Evolutionary conservation across 768 basidiomycete species (phyloP).

Genomic region (Pleurotus salmoneostramineus): DNA sequence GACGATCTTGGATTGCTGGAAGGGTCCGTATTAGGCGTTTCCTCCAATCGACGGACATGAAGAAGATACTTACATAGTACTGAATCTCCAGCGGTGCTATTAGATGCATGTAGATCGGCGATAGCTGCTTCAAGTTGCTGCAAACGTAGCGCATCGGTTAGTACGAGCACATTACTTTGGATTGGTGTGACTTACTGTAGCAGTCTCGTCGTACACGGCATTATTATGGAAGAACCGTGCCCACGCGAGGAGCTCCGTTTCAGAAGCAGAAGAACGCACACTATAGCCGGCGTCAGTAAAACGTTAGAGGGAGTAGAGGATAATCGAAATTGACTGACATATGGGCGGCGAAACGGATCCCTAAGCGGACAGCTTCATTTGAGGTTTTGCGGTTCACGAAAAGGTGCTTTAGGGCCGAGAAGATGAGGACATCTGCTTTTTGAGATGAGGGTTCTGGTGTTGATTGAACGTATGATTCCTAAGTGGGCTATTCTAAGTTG

Average conservation of each 20-base stretch:
- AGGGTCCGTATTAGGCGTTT: background rate
- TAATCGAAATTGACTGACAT: background rate
- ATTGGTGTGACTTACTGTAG: background rate
- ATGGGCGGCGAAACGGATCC: slow-evolving; percentile 4
- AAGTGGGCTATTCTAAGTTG: background rate
- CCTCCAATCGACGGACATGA: background rate
- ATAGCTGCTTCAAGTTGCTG: slow-evolving; percentile 6
- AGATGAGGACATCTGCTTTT: slow-evolving; percentile 4
- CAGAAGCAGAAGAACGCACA: slow-evolving; percentile 1
- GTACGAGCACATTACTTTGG: background rate
- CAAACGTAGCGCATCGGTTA: background rate
- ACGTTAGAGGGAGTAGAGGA: background rate
- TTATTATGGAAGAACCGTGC: slow-evolving; percentile 7
- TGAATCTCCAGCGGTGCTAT: background rate
- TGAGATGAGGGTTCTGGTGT: background rate
- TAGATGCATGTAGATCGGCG: background rate
- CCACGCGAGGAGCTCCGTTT: slow-evolving; percentile 1
- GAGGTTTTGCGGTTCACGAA: slow-evolving; percentile 7
- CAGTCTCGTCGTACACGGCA: slow-evolving; percentile 6
- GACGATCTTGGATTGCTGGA: slow-evolving; percentile 3
- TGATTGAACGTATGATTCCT: slow-evolving; percentile 1
- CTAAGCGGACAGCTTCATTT: background rate
- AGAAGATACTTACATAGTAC: background rate
- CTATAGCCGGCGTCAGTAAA: background rate
- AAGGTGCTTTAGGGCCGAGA: slow-evolving; percentile 6